These are phyloP conservation scores for Peribolospora baueri DNA, from an alignment of 768 basidiomycete species.

Conservation along the genomic window DNA sequence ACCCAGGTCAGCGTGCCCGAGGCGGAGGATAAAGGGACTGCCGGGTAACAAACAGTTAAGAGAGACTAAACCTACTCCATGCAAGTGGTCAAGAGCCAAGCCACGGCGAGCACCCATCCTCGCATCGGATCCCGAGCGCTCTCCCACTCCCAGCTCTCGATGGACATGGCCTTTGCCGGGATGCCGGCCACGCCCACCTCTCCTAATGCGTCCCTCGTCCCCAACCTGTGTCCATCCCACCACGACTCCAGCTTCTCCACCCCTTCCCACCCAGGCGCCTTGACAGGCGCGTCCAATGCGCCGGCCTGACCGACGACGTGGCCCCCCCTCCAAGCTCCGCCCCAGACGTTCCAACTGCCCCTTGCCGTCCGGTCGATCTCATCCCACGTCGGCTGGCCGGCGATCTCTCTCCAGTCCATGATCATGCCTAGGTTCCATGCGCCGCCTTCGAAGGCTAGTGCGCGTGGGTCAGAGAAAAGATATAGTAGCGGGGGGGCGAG, in stretches of 20 bases:
- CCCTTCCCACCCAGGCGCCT: slow-evolving; percentile 2
- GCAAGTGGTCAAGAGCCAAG: slow-evolving; percentile 59
- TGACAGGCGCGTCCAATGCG: slow-evolving; percentile 4
- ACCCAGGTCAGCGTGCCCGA: not conserved
- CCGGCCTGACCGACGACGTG: slow-evolving; percentile 39
- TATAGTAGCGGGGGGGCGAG: slow-evolving; percentile 56
- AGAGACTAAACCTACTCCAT: slow-evolving; percentile 44
- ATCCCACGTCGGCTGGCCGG: slow-evolving; percentile 24
- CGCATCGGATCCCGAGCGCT: slow-evolving; percentile 35
- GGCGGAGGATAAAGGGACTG: not conserved
- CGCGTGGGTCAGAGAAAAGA: slow-evolving; percentile 31
- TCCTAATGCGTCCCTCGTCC: not conserved
- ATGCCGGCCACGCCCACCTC: not conserved
- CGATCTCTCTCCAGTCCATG: slow-evolving; percentile 96
- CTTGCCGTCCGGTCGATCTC: slow-evolving; percentile 42
- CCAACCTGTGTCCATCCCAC: not conserved
- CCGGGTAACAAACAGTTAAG: not conserved
- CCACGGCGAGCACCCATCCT: slow-evolving; percentile 71
- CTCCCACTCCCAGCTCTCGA: not conserved
- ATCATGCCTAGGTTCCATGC: slow-evolving; percentile 38
- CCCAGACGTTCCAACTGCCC: slow-evolving; percentile 34
- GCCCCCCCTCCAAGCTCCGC: slow-evolving; percentile 59
- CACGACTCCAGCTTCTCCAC: not conserved
- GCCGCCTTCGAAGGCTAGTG: slow-evolving; percentile 18
- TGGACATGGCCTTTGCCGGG: not conserved